A percentile compares a stretch with the other conserved stretches of the same genome.
Evolutionary conservation across 2,329 filamentous ascomycete species (phyloP).

Genomic region (Penicillium sp.): DNA sequence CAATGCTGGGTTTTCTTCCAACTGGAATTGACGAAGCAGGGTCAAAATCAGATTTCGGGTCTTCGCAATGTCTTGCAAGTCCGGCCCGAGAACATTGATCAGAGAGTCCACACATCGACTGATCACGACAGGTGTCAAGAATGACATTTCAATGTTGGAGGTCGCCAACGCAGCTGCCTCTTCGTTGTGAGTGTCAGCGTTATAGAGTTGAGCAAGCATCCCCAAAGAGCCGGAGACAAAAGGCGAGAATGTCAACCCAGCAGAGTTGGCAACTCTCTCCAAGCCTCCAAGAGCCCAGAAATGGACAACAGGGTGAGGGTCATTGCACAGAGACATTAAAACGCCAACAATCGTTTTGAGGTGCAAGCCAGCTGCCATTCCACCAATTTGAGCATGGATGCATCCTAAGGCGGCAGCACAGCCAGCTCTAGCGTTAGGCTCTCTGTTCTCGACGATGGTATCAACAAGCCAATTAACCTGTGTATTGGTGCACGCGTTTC

Average conservation of each 20-base stretch:
- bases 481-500: constrained; percentile 81
- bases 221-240: constrained; percentile 89
- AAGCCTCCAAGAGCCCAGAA: constrained; percentile 94
- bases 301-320: constrained; percentile 91
- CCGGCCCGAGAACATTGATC: constrained; percentile 92
- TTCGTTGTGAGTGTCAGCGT: constrained; percentile 84
- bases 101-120: constrained; percentile 89
- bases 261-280: constrained; percentile 82
- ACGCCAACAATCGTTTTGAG: constrained; percentile 97
- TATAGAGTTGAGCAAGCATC: constrained; percentile 90
- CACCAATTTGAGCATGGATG: constrained; percentile 92
- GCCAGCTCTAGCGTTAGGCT: constrained; percentile 87
- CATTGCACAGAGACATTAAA: constrained; percentile 94
- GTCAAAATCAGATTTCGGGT: constrained; percentile 89
- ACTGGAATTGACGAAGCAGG: constrained; percentile 76
- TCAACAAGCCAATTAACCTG: constrained; percentile 92
- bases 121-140: constrained; percentile 77
- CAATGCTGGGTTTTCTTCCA: constrained; percentile 68
- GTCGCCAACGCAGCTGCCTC: constrained; percentile 76
- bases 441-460: constrained; percentile 88
- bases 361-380: constrained; percentile 95
- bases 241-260: constrained; percentile 84
- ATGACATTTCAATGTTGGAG: constrained; percentile 85
- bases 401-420: constrained; percentile 91
- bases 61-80: constrained; percentile 88